Evolutionary conservation across 768 basidiomycete species (phyloP), one percentile per base, ranked within the genome.

Genomic region (Strobilomyces confusus): DNA sequence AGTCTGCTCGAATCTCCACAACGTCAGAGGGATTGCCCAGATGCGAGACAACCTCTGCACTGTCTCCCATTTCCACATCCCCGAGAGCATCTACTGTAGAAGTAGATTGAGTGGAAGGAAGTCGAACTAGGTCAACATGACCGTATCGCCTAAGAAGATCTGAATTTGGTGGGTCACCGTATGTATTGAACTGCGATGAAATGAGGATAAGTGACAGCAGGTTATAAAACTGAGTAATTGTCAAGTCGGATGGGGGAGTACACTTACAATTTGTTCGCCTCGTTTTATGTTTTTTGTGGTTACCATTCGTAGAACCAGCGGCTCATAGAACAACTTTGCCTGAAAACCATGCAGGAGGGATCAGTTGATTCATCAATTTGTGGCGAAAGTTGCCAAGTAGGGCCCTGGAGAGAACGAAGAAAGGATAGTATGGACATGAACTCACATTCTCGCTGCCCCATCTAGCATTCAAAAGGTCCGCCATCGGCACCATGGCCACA

Each of bases 61-160:
- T 29, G 4, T 57, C 52, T 29, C 36, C 37, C 59, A 59, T 62
- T 37, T 58, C 52, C 6, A 57, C 36, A 9, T 59, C 59, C n/a
- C 33, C 55, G 17, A 44, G 20, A 4, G 3, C 17, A 9, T 56
- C 51, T 19, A 29, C 36, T 13, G 29, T 44, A 41, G 49, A 6
- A 34, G 14, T 4, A 13, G 52, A 54, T 22, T 37, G 23, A 42
- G 20, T 76, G 73, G 75, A 58, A 0, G 78, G 71, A 15, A 87
- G 66, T 9, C 78, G 80, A 17, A 94, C 67, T 26, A 84, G 63
- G 69, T 98, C 97, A 49, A 95, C 86, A 63, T 98, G 89, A 1
- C 97, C 97, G 63, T 95, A 98, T 51, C 90, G 83, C 41, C 97
- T 82, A n/a, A 99, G 79, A 9, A 99, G 80, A 60, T 95, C 95